Percentiles rank a stretch among this genome's conserved stretches.
Conservation (phyloP, 2,329 filamentous ascomycete species). For the Spiromastix sp. region DNA sequence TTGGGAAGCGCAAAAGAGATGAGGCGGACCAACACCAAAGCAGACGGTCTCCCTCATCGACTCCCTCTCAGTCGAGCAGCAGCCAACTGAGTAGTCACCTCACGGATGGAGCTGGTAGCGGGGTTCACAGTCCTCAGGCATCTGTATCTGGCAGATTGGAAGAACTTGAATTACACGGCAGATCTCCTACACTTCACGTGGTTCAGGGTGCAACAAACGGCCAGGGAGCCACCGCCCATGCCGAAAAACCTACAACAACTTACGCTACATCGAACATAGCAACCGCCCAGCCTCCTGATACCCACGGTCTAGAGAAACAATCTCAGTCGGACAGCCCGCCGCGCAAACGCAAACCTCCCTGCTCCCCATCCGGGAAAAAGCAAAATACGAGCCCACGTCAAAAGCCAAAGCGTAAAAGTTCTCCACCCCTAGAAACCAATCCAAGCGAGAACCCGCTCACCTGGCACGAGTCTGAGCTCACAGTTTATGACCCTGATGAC, state of each 20-base stretch:
- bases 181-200: too few species aligned
- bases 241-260: too few species aligned
- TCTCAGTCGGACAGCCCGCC: too few species aligned
- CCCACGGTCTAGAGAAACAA: too few species aligned
- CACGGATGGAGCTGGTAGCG: constrained; percentile 20
- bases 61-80: constrained; percentile 20
- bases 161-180: constrained; percentile 28
- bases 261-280: too few species aligned
- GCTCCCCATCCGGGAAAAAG: constrained; percentile 15
- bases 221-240: too few species aligned
- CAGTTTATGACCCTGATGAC: constrained; percentile 46
- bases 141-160: constrained; percentile 30
- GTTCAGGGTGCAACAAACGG: too few species aligned
- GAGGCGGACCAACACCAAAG: constrained; percentile 21
- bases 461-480: constrained; percentile 54
- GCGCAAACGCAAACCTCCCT: constrained; percentile 7
- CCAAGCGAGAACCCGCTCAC: constrained; percentile 25
- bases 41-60: constrained; percentile 23
- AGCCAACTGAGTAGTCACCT: constrained; percentile 23
- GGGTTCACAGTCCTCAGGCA: constrained; percentile 25
- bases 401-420: constrained; percentile 19
- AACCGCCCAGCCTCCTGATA: too few species aligned
- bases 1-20: constrained; percentile 26
- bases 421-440: constrained; percentile 22
- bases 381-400: constrained; percentile 16